Evolutionary conservation across 179 eudicot genomes (phyloP), one percentile per base, ranked within the genome.

Genomic region (Carnegiea gigantea): DNA sequence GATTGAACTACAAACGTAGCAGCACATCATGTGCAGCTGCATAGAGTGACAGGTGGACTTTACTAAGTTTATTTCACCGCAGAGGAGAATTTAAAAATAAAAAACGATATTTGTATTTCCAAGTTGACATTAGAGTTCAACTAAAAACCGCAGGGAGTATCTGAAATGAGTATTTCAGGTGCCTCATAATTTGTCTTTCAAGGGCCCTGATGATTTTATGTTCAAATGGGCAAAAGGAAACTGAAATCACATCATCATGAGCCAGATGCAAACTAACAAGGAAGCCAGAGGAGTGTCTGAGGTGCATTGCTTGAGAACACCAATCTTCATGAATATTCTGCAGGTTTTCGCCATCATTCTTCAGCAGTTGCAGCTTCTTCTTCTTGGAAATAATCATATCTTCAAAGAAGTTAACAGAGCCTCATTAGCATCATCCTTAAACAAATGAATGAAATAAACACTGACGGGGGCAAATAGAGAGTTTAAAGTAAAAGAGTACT

Each of bases 361-460:
- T 87, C 80, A 23, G 92, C 90, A 64, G 85, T 87, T 71, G 83
- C 91, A 36, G 88, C 85, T 82, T 92, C 81, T 75, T 76, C 86
- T 77, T 86, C 89, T 17, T 86, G 44, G 79, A 89, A 89, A 82
- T 89, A 91, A 78, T 93, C 95, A 28, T 91, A 88, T 86, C 94
- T 92, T 90, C 80, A 73, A 81, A 33, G 26, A 6, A 48, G 7
- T 26, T 2, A 51, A 1, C 48, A 64, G 4, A 15, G 68, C 62
- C 57, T 44, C 21, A 75, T 43, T 40, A 49, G 76, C 20, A 24
- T 43, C 51, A 71, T 6, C 43, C 4, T 38, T 6, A 38, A 38
- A 38, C 43, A 38, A 38, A 38, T 6, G 43, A 38, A 38, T 38
- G 43, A 6, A 6, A 38, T 38, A 38, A 38, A 38, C 43, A 38